Base-by-base conservation (phyloP, 192 early-diverging fungal species). In the Lunasporangiospora selenospora region DNA sequence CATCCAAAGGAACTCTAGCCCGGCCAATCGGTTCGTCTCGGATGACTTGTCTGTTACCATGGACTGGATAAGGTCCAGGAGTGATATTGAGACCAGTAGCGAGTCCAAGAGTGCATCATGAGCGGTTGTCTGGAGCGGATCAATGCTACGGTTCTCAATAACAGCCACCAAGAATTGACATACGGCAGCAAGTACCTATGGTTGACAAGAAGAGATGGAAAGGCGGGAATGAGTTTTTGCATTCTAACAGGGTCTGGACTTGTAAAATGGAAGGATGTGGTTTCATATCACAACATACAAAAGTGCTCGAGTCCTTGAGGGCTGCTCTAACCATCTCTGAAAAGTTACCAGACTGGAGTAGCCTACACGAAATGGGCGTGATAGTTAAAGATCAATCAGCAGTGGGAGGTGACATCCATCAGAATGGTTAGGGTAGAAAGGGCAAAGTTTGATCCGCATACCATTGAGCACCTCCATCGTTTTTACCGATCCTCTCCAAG, bases 1-100 rank as follows among this genome's bases (percentile, higher is more conserved):
- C 29, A 53, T 59, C 76, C 77, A 82, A n/a, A 75, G 62, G 39
- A 85, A 69, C 47, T 85, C 81, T 13, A 82, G 61, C 21, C 76
- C 69, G 31, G 80, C 64, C 19, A 82, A 54, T 12, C 77, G 55
- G 33, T 62, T 65, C 19, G 64, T 51, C 39, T 77, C 75, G 10
- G 48, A 51, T 26, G 37, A 34, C 23, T 71, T 43, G 9, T 77
- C 64, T 24, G 46, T 67, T 31, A 78, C 44, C 61, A 78, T 47
- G 16, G 53, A 29, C 21, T 75, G 59, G 15, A 84, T 76, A 2
- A 66, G 50, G 16, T 58, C 49, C 31, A 67, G 75, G 18, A 78
- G 55, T 19, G 75, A 67, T 23, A 84, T 69, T 6, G 62, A 64
- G 15, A 52, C 53, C 18, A 78, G 33, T 4, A 85, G 62, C 4